Conservation (phyloP, 345 rosid genomes). For the Salix dunnii region DNA sequence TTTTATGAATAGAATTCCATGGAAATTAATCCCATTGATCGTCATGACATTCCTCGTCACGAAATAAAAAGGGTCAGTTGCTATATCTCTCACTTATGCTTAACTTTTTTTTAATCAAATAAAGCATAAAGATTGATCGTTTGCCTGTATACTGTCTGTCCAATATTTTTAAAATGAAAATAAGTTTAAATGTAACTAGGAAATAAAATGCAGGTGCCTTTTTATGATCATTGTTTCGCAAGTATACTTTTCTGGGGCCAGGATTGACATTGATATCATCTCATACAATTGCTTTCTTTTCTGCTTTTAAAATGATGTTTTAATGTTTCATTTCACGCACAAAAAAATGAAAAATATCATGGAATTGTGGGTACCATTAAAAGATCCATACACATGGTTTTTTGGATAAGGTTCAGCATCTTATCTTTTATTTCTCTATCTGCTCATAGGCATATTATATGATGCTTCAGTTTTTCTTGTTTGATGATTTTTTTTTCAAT, state of each 20-base stretch:
- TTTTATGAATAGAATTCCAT: constrained; percentile 28
- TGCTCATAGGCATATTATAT: background rate
- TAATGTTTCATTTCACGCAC: background rate
- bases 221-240: background rate
- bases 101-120: background rate
- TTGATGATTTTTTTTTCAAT: background rate
- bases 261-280: background rate
- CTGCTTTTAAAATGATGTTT: background rate
- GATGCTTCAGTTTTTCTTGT: background rate
- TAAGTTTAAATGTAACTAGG: background rate
- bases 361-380: background rate
- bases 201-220: background rate
- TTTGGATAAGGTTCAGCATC: constrained; percentile 2
- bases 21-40: constrained; percentile 33
- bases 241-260: background rate
- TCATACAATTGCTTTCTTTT: background rate
- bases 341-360: background rate
- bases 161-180: background rate
- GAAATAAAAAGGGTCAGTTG: constrained; percentile 38
- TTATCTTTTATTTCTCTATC: constrained; percentile 9
- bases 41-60: constrained; percentile 53
- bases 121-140: background rate
- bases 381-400: background rate
- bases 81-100: background rate
- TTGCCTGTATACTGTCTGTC: background rate